Conservation (phyloP, 257 asterid genomes). For the Cynanchum wilfordii region DNA sequence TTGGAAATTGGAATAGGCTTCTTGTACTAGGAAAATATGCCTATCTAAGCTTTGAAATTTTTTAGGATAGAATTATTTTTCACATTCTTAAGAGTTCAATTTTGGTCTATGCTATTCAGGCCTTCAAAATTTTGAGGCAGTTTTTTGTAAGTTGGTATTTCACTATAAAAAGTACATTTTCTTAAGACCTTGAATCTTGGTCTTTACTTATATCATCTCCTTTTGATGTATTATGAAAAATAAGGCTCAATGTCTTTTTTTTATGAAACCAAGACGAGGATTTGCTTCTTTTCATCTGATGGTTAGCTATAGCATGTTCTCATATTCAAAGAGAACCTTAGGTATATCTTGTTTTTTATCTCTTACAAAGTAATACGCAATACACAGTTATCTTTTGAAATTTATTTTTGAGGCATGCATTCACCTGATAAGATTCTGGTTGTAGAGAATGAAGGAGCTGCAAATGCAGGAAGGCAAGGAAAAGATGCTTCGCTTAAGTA, state of each 20-base stretch:
- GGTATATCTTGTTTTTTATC: not conserved
- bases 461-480: conserved; percentile 56
- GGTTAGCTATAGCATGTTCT: not conserved
- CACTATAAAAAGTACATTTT: not conserved
- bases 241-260: not conserved
- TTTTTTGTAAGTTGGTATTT: too few species aligned
- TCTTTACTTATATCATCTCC: not conserved
- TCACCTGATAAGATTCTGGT: conserved; percentile 4
- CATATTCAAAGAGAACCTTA: not conserved
- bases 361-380: not conserved
- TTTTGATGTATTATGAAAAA: not conserved
- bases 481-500: conserved; percentile 80
- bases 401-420: conserved; percentile 1
- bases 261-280: not conserved
- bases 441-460: conserved; percentile 77
- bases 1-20: too few species aligned
- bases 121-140: too few species aligned
- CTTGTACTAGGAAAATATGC: too few species aligned
- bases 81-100: not conserved
- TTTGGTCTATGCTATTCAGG: too few species aligned
- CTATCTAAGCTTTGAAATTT: too few species aligned
- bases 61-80: not conserved
- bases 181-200: not conserved
- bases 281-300: not conserved
- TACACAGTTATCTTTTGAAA: not conserved